Percentiles rank a stretch among this genome's conserved stretches.
Evolutionary conservation across 257 asterid species (phyloP).

Genomic region (Jacaranda copaia): DNA sequence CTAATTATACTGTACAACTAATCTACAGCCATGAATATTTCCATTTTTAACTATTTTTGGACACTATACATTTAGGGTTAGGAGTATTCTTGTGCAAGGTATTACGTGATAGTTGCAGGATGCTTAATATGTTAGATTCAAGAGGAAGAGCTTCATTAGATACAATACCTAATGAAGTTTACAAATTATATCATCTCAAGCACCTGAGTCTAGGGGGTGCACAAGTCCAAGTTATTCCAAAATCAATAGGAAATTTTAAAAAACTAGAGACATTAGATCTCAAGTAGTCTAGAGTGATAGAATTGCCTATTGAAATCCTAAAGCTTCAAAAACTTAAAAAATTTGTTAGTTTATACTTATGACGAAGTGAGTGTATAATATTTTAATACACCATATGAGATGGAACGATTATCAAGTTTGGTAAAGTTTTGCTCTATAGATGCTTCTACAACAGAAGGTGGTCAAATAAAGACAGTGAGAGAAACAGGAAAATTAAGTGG

Average conservation of each 20-base stretch:
- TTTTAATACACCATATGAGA: constrained; percentile 13
- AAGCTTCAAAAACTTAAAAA: constrained; percentile 34
- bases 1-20: background rate
- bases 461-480: constrained; percentile 15
- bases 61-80: background rate
- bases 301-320: background rate
- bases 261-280: background rate
- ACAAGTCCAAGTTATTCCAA: background rate
- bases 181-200: background rate
- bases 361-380: background rate
- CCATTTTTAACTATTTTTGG: constrained; percentile 26
- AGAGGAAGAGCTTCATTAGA: background rate
- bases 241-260: background rate
- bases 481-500: constrained; percentile 42
- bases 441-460: background rate
- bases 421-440: constrained; percentile 11
- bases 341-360: background rate
- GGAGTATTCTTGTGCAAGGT: background rate
- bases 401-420: constrained; percentile 24
- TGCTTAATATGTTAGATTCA: background rate
- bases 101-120: background rate
- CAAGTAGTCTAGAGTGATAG: background rate
- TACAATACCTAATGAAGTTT: too few species aligned
- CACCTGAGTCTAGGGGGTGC: background rate
- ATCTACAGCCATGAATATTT: background rate